phyloP scores from a whole-genome alignment of 148 eudicot genomes.

The Rhododendron mucronatum region DNA sequence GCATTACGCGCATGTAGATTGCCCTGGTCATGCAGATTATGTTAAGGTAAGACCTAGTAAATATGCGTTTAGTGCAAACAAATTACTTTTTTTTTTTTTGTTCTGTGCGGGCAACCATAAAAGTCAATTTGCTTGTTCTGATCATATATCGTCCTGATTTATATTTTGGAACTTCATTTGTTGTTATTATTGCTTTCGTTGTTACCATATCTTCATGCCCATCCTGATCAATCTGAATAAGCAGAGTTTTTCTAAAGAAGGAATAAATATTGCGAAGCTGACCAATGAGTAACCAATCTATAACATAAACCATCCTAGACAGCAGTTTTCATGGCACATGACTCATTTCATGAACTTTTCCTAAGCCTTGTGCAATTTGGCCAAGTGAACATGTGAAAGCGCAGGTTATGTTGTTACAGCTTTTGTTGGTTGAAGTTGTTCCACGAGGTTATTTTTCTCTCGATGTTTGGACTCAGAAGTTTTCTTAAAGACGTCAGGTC shows the following conservation, averaged over 20 bases:
- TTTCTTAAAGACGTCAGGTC: neutral
- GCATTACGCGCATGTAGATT: constrained; percentile 93
- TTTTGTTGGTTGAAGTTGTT: neutral
- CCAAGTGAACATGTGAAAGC: neutral
- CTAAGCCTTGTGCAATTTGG: neutral
- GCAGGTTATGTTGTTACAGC: neutral
- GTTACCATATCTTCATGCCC: neutral
- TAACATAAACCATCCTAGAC: neutral
- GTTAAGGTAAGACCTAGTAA: constrained; percentile 63
- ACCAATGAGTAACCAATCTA: neutral
- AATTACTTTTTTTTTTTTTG: neutral
- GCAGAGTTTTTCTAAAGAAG: neutral
- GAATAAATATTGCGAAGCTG: neutral
- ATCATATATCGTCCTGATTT: neutral
- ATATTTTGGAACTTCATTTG: neutral
- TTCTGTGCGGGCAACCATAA: neutral
- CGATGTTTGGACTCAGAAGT: neutral
- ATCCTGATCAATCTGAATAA: neutral
- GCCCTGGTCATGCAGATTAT: constrained; percentile 98
- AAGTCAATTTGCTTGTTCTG: neutral
- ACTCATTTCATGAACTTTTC: neutral
- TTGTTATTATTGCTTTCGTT: neutral
- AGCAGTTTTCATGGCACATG: neutral
- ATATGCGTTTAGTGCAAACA: neutral
- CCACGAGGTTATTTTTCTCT: neutral